Conservation (phyloP, 2,329 filamentous ascomycete species). For the Calonectria honghensis region DNA sequence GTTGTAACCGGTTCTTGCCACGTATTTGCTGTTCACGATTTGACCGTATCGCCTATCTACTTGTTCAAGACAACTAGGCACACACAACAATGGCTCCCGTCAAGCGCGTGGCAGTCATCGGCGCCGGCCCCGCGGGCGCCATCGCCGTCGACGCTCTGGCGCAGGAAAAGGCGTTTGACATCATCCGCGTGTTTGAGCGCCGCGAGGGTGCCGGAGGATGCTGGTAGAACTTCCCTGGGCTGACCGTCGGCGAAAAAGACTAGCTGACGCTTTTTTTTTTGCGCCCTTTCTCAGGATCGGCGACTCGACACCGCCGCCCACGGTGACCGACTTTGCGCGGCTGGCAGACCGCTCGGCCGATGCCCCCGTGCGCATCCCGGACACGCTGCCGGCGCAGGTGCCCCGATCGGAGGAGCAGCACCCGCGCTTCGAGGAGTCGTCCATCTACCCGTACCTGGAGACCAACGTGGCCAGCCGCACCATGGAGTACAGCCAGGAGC, state of each 20-base stretch:
- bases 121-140: constrained; percentile 75
- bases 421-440: constrained; percentile 73
- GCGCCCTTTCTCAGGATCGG: constrained; percentile 61
- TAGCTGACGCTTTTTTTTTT: constrained; percentile 19
- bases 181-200: constrained; percentile 77
- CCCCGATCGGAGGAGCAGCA: constrained; percentile 60
- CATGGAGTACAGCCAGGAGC: constrained; percentile 77
- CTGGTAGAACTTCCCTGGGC: constrained; percentile 66
- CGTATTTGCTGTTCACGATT: neutral
- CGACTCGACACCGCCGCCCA: constrained; percentile 60
- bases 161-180: constrained; percentile 74
- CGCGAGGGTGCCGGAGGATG: constrained; percentile 75
- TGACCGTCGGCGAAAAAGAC: neutral
- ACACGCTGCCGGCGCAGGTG: constrained; percentile 66
- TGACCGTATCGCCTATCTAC: neutral
- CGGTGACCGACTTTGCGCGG: constrained; percentile 66
- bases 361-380: constrained; percentile 66
- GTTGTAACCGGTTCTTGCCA: neutral
- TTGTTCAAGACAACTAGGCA: constrained; percentile 5
- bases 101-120: constrained; percentile 74
- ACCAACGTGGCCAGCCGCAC: constrained; percentile 76
- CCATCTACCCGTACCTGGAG: constrained; percentile 77
- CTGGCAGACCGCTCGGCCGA: constrained; percentile 71
- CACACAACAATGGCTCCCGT: constrained; percentile 35
- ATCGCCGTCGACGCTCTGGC: constrained; percentile 76